Evolutionary conservation across 768 basidiomycete species (phyloP), one percentile per base, ranked within the genome.

Genomic region (Mycena vitilis): DNA sequence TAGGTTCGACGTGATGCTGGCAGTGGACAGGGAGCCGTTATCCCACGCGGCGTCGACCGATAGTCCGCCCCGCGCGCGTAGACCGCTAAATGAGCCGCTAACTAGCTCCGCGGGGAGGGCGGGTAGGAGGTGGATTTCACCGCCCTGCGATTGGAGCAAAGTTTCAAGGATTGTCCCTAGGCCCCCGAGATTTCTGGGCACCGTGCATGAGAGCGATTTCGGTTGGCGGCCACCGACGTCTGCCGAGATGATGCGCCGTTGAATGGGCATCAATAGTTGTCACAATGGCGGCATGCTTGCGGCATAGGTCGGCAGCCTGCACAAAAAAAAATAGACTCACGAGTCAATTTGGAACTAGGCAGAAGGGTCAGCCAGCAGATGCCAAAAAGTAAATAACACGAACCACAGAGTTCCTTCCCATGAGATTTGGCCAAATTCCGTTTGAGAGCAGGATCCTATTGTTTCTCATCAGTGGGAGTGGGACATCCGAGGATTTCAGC

Each of bases 111-210:
- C 12, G 2, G 71, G 71, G 20, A 72, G 52, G 9, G 71, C 71
- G 4, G 68, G 71, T 6, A 72, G 53, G 16, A 70, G 55, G 59
- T 72, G 71, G 13, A 72, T 67, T 25, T 66, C 71, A 5, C 60
- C 71, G 48, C 65, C 60, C 20, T 72, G 71, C 12, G 67, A 69
- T 58, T 72, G 71, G 38, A 72, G 44, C 20, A 72, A 58, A 18
- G 68, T 47, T 51, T 72, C 71, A 36, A 66, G 59, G 12, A 71
- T 61, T 2, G 65, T 59, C 1, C 65, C 65, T 4, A 66, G 57
- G 11, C 57, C 58, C 10, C 65, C 65, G 25, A 66, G 54, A 22
- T 63, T 63, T 20, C 62, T 63, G 36, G n/a, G 3, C 30, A 30
- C 5, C 30, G 30, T 30, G 30, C 30, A 30, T 30, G 5, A 30